Percentiles rank a stretch among this genome's conserved stretches.
Conservation (phyloP, 2,329 filamentous ascomycete genomes). For the Aspergillus clavatus region DNA sequence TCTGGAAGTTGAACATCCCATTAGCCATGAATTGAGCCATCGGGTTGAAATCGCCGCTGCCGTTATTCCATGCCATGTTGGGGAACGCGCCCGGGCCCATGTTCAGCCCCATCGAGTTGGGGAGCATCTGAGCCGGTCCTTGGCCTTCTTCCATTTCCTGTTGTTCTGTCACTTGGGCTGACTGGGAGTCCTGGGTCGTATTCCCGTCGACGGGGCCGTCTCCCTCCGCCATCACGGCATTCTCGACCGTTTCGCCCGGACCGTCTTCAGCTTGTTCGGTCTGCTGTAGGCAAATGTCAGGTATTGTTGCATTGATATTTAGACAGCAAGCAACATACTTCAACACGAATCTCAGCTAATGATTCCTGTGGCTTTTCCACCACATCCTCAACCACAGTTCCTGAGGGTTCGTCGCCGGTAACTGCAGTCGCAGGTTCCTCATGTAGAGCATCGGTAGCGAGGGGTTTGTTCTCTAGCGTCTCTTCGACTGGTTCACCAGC, state of each 20-base stretch:
- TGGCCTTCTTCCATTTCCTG: slow-evolving; percentile 8
- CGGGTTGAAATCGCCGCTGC: slow-evolving; percentile 62
- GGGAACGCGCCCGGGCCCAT: slow-evolving; percentile 49
- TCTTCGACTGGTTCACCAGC: slow-evolving; percentile 11
- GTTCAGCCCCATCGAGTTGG: slow-evolving; percentile 38
- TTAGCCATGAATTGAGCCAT: slow-evolving; percentile 62
- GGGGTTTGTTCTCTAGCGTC: slow-evolving; percentile 3
- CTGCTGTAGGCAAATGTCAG: slow-evolving; percentile 5
- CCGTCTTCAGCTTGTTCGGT: slow-evolving; percentile 11
- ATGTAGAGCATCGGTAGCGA: slow-evolving; percentile 9
- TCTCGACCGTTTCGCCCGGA: slow-evolving; percentile 6
- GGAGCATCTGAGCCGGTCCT: slow-evolving; percentile 11
- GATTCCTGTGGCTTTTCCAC: slow-evolving; percentile 5
- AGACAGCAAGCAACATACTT: slow-evolving; percentile 14
- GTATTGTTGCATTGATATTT: neutral
- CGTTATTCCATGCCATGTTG: slow-evolving; percentile 56
- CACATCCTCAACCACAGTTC: slow-evolving; percentile 6
- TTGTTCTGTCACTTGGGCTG: slow-evolving; percentile 13
- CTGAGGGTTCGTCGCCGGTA: slow-evolving; percentile 2
- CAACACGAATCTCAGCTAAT: slow-evolving; percentile 4
- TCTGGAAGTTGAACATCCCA: slow-evolving; percentile 57
- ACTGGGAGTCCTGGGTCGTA: slow-evolving; percentile 6
- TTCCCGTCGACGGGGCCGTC: slow-evolving; percentile 12
- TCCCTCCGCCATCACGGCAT: slow-evolving; percentile 9
- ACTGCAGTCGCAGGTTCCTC: slow-evolving; percentile 12